These are phyloP conservation scores for Litchi chinensis DNA, from an alignment of 345 rosid genomes.

Conservation along the genomic window DNA sequence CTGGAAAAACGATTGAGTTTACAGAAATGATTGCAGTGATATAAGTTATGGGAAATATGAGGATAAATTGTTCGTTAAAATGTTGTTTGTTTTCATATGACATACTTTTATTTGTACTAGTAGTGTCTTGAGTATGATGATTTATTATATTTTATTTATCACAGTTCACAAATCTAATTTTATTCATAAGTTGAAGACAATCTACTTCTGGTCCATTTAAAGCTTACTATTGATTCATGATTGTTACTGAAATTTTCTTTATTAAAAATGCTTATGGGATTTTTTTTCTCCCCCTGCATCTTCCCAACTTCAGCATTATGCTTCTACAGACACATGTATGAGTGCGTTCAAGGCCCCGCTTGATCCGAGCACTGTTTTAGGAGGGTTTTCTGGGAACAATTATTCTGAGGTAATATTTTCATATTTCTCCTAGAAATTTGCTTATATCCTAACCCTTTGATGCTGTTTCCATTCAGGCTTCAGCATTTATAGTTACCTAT, in stretches of 20 bases:
- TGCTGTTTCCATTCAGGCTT: constrained; percentile 65
- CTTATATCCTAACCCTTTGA: constrained; percentile 13
- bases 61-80: background rate
- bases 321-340: constrained; percentile 77
- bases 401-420: constrained; percentile 75
- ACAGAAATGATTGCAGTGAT: background rate
- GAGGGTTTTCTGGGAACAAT: constrained; percentile 87
- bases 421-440: constrained; percentile 19
- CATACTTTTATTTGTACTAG: background rate
- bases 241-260: background rate
- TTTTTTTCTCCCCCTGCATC: background rate
- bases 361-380: constrained; percentile 93
- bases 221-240: constrained; percentile 11
- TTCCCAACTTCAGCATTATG: constrained; percentile 69
- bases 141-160: constrained; percentile 4
- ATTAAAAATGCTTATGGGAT: constrained; percentile 9
- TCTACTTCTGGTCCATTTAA: constrained; percentile 9
- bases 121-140: background rate
- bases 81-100: background rate
- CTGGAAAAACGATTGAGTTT: background rate
- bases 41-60: background rate
- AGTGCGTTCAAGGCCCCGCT: constrained; percentile 96
- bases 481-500: constrained; percentile 86
- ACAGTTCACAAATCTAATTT: background rate
- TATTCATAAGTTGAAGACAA: background rate